These are phyloP conservation scores for Torulaspora franciscae DNA, from an alignment of 805 yeast genomes.

Conservation along the genomic window DNA sequence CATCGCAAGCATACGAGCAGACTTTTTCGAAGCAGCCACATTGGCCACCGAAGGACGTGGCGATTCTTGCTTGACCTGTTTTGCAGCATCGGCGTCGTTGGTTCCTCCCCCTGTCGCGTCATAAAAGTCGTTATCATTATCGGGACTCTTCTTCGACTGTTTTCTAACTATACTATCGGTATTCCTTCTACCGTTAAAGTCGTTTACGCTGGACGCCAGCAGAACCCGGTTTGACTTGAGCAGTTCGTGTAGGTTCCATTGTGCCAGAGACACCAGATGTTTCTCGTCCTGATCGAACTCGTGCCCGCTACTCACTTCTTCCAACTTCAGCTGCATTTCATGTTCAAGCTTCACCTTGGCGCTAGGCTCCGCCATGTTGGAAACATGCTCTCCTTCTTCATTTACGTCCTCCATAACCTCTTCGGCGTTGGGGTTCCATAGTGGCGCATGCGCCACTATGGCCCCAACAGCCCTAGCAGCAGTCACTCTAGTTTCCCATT, in stretches of 20 bases:
- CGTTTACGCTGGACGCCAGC: conserved; percentile 28
- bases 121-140: conserved; percentile 4
- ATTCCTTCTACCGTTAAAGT: conserved; percentile 14
- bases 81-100: conserved; percentile 25
- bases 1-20: conserved; percentile 86
- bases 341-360: conserved; percentile 36
- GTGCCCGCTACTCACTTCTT: conserved; percentile 22
- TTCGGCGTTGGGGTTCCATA: conserved; percentile 75
- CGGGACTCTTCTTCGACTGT: conserved; percentile 7
- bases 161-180: conserved; percentile 14
- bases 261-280: conserved; percentile 19
- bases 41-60: conserved; percentile 19
- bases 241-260: conserved; percentile 30
- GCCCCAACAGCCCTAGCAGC: conserved; percentile 96
- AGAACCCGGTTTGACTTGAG: conserved; percentile 29
- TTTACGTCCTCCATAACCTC: conserved; percentile 25
- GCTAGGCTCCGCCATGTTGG: conserved; percentile 16
- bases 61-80: conserved; percentile 12
- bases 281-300: conserved; percentile 25
- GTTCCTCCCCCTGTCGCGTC: conserved; percentile 12
- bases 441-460: conserved; percentile 67
- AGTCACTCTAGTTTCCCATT: conserved; percentile 95
- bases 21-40: conserved; percentile 34
- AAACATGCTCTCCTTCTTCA: conserved; percentile 16
- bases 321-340: conserved; percentile 32